Base-by-base conservation (phyloP, 306 rosid species). In the Oemleria cerasiformis region DNA sequence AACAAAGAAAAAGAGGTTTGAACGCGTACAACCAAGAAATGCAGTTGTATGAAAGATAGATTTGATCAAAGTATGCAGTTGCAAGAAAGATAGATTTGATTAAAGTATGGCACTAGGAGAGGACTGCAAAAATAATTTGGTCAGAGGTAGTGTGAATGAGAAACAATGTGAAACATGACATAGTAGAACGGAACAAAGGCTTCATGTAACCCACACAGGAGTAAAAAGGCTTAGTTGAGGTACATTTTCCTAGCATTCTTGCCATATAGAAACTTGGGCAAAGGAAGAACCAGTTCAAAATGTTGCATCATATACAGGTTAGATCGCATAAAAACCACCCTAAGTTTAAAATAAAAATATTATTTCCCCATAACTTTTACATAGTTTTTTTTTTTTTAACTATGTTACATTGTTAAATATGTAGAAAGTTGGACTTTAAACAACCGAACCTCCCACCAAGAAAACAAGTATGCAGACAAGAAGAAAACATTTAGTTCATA, bases 401-500 rank as follows among this genome's bases (percentile, higher is more conserved):
- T 2, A n/a, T 19, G 38, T 0, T 53, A 38, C 47, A 51, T 9
- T 40, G 64, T 5, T 15, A 14, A 20, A 44, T 62, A 63, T 19
- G 41, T 20, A 16, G 54, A 42, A 42, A 51, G 51, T 39, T 9
- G 0, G 21, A 48, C 7, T 4, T n/a, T 38, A 23, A 39, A 30
- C 21, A 57, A 42, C 53, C 48, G 36, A 62, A 56, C 58, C 25
- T 14, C 12, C 10, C 42, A 57, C 38, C 41, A 41, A 10, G 57
- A 36, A 34, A 65, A 73, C 53, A 77, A 49, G 23, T 12, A 54
- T 30, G 55, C 51, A 50, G 64, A 39, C 43, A 63, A 58, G 43
- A 38, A 75, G 43, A 78, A 50, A 65, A 65, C 56, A 9, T 43
- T 13, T 12, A 60, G 38, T 57, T 68, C 40, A 73, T 84, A 92